Evolutionary conservation across 1,284 basidiomycete genomes (phyloP).

Genomic region (Albatrellus sp.): DNA sequence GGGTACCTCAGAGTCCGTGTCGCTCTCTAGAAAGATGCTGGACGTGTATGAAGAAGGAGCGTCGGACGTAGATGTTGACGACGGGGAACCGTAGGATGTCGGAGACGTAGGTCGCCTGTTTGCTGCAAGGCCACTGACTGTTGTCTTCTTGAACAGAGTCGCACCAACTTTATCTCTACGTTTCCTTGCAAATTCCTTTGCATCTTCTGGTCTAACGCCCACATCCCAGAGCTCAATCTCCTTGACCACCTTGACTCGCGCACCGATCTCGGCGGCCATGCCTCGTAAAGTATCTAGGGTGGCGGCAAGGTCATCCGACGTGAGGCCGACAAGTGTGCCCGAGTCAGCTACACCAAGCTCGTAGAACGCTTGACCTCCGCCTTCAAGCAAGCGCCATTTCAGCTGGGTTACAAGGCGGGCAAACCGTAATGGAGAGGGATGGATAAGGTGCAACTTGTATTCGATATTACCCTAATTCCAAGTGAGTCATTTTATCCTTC

Average conservation of each 20-base stretch:
- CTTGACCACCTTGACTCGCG: conserved; percentile 77
- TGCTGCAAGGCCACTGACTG: background rate
- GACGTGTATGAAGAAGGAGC: background rate
- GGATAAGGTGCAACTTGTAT: conserved; percentile 74
- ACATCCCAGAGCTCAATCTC: conserved; percentile 52
- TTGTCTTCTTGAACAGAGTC: background rate
- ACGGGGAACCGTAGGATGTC: background rate
- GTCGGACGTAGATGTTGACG: background rate
- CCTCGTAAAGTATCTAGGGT: conserved; percentile 75
- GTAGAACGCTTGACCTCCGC: conserved; percentile 85
- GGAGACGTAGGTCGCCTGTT: background rate
- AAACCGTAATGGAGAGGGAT: conserved; percentile 61
- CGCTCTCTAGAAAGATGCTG: background rate
- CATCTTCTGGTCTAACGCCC: conserved; percentile 3
- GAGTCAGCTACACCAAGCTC: conserved; percentile 86
- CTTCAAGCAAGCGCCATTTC: conserved; percentile 89
- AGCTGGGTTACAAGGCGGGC: conserved; percentile 82
- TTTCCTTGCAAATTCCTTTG: conserved; percentile 20
- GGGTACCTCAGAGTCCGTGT: conserved; percentile 1
- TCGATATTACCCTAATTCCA: conserved; percentile 60
- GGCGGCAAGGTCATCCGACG: conserved; percentile 62
- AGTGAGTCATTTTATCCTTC: background rate
- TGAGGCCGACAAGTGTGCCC: conserved; percentile 74
- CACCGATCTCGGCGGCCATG: conserved; percentile 90
- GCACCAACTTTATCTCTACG: conserved; percentile 15